Base-by-base conservation (phyloP, 1,139 yeast species). In the Hansenula lynferdii region DNA sequence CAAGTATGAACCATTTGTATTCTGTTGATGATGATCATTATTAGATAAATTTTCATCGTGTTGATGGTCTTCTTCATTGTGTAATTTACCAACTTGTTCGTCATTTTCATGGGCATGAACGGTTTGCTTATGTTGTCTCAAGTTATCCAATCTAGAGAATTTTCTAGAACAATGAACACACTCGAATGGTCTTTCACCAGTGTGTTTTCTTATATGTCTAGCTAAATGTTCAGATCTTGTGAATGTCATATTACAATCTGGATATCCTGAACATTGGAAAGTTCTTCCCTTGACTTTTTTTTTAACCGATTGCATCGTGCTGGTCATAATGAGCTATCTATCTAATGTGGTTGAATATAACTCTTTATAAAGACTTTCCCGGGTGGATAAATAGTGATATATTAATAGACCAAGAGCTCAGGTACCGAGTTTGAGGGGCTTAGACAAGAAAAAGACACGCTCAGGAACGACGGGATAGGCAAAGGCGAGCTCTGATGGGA, bases 141-240 rank as follows among this genome's bases (percentile, higher is more conserved):
- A 69, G 57, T 90, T 90, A 61, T 90, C 97, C 47, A 87, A 66
- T 35, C 97, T 70, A 22, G 92, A 80, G 57, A 90, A 90, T 55
- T 80, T 76, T 53, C 89, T 80, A 31, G 79, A 70, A 61, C 97
- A 90, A 53, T 72, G 77, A 36, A 85, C 85, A 60, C 97, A 90
- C 40, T 86, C 79, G 59, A 87, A 90, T 2, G 97, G 97, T 41
- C 96, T 70, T 60, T 90, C 97, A 32, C 97, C 97, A 1, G 97
- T 89, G 58, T 89, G 97, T 56, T 89, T 90, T 37, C 97, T 68
- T 39, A 87, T 84, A 64, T 89, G 97, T 44, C 97, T 72, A 2
- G 96, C 96, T 51, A 90, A 70, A 61, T 90, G 97, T 58, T 90
- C 97, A 3, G 57, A 51, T 28, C 57, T 44, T 5, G 57, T 85